Evolutionary conservation across 768 basidiomycete genomes (phyloP), one percentile per base, ranked within the genome.

Genomic region (Cystofilobasidium ferigula): DNA sequence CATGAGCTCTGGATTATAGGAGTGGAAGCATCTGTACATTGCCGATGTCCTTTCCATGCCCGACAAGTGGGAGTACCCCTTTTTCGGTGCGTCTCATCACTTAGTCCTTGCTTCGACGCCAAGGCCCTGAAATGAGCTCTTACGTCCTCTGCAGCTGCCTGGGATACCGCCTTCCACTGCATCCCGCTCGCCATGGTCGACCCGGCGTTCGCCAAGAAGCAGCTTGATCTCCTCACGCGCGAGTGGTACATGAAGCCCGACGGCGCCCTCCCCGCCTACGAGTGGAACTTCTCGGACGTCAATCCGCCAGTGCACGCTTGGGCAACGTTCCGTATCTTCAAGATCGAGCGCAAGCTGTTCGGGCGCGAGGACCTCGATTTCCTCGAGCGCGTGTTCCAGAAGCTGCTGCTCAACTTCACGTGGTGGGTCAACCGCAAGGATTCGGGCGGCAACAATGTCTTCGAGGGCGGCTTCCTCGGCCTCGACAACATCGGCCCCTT

Each of bases 381-480:
- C 81, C 80, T 99, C 40, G 95, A 99, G 78, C 83, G 95, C 54
- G 95, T 98, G 32, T 99, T 99, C 83, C 93, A 98, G 77, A 98
- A 99, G 77, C 76, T 99, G 60, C 77, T 99, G 24, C 79, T 99
- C 43, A 97, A 99, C 77, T 98, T 97, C 74, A 99, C 95, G 54
- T 97, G 93, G 91, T 98, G 94, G 94, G 94, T 98, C 24, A 98
- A 99, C 76, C 85, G 94, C 63, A 99, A 99, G 77, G 95, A 99
- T 72, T 81, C 85, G 60, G 92, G 84, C 20, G 95, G 95, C 34
- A 85, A 91, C 76, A 93, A 93, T 73, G 89, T 99, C 56, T 99
- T 99, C 71, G 95, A 98, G 76, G 95, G 95, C 57, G 95, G 95
- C 24, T 98, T 99, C 80, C 82, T 99, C 43, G 95, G 95, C 35